Base-by-base conservation (phyloP, 2,329 filamentous ascomycete species). In the Mollisia scopiformis region DNA sequence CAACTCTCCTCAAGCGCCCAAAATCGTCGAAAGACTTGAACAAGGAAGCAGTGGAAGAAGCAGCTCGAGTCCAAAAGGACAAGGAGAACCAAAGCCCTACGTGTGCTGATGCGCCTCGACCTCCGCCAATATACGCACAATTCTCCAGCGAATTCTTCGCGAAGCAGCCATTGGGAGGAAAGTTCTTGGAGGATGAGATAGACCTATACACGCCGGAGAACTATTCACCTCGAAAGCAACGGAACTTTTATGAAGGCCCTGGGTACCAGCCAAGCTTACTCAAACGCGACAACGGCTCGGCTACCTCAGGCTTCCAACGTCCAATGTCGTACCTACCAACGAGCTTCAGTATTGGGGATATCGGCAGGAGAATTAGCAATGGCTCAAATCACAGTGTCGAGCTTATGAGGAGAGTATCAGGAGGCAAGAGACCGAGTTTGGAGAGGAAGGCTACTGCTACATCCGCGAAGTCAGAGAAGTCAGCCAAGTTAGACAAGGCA, bases 11-110 rank as follows among this genome's bases (percentile, higher is more conserved):
- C 55, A 87, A 87, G 59, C 88, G 89, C 59, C 86, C 88, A 61
- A 92, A 89, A 73, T 92, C 91, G 10, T 82, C 88, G 56, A 91
- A 88, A 71, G 88, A 86, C 66, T 76, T 89, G 25, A 84, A 85
- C 63, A 82, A 81, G 60, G 71, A 80, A 50, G 73, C 74, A 14
- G 78, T 77, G 33, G 83, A 86, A 6, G 79, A 86, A 6, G 79
- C 82, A 56, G 75, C 79, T 25, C 80, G 78, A 39, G 75, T 77
- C 41, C 76, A 75, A 28, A 88, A 85, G 69, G 88, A 94, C 74
- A 96, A 96, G 76, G 93, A 97, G 75, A 97, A 97, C 73, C 84
- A 82, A 57, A 88, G 84, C 31, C 91, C 91, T 3, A 78, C 78
- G 13, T 70, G 75, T 7, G 73, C 75, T 16, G 76, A 78, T 41